Conservation (phyloP, 2,329 filamentous ascomycete species). For the Nothopassalora personata region DNA sequence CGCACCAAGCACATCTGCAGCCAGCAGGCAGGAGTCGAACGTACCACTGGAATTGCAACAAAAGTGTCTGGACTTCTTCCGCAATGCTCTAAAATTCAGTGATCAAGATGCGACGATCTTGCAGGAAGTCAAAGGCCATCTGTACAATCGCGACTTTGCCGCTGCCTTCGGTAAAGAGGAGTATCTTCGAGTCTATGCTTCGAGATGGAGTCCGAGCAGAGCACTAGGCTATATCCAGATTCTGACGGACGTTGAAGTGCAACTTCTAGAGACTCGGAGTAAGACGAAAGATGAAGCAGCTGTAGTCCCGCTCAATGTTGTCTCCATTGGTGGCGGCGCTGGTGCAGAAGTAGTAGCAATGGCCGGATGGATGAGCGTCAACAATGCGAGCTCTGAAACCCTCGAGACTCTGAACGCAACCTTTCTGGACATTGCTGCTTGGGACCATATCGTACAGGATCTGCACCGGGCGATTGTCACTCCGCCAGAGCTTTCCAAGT, state of each 20-base stretch:
- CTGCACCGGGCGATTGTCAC: constrained; percentile 55
- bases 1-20: not conserved
- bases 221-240: constrained; percentile 74
- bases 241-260: constrained; percentile 38
- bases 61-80: constrained; percentile 67
- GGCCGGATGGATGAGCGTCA: constrained; percentile 44
- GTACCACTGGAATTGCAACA: constrained; percentile 52
- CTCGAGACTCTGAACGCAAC: constrained; percentile 43
- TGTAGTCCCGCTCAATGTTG: constrained; percentile 34
- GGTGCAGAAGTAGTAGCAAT: constrained; percentile 64
- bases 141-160: constrained; percentile 81
- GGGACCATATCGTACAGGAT: constrained; percentile 58
- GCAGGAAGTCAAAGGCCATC: constrained; percentile 77
- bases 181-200: constrained; percentile 74
- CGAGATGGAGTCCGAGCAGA: constrained; percentile 83
- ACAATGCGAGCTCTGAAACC: not conserved
- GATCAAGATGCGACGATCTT: constrained; percentile 45
- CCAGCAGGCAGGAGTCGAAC: not conserved
- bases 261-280: not conserved
- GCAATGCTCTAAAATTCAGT: constrained; percentile 46
- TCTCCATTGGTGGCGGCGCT: constrained; percentile 60
- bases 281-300: not conserved
- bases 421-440: constrained; percentile 78
- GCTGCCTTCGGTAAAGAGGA: constrained; percentile 68
- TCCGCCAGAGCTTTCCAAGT: constrained; percentile 43